Conservation (phyloP, 768 basidiomycete species). For the Xerocomus potaroensis region DNA sequence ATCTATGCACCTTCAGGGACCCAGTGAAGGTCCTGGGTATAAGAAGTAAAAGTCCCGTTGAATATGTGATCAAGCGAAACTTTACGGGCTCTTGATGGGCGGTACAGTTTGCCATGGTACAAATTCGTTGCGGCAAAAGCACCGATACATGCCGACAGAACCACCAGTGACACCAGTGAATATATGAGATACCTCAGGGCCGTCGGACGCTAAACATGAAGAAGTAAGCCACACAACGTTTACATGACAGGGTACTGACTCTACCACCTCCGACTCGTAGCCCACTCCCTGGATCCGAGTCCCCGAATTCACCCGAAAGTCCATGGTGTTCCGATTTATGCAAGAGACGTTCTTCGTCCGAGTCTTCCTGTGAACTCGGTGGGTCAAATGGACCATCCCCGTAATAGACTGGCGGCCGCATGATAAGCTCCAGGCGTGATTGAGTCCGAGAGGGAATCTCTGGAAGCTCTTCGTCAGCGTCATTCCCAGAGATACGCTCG, state of each 20-base stretch:
- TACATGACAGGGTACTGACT: slow-evolving; percentile 23
- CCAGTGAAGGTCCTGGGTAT: slow-evolving; percentile 62
- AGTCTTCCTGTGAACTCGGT: slow-evolving; percentile 75
- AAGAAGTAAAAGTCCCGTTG: slow-evolving; percentile 77
- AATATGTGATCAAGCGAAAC: slow-evolving; percentile 89
- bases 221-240: slow-evolving; percentile 3
- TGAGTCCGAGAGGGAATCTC: slow-evolving; percentile 5
- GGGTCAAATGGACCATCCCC: slow-evolving; percentile 74
- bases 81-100: slow-evolving; percentile 51
- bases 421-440: slow-evolving; percentile 7
- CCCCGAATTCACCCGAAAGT: slow-evolving; percentile 8
- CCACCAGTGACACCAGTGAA: slow-evolving; percentile 54
- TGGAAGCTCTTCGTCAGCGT: slow-evolving; percentile 18
- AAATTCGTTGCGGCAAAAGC: slow-evolving; percentile 65
- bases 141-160: slow-evolving; percentile 66
- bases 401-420: slow-evolving; percentile 51
- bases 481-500: slow-evolving; percentile 27
- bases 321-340: slow-evolving; percentile 39
- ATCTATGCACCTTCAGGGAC: slow-evolving; percentile 76
- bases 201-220: slow-evolving; percentile 38
- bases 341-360: slow-evolving; percentile 40
- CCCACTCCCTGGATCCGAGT: slow-evolving; percentile 27
- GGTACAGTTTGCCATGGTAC: slow-evolving; percentile 57
- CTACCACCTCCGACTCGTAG: slow-evolving; percentile 36
- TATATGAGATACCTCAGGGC: slow-evolving; percentile 62